phyloP scores from a whole-genome alignment of 2,329 filamentous ascomycete genomes.

The Talaromyces rugulosus region DNA sequence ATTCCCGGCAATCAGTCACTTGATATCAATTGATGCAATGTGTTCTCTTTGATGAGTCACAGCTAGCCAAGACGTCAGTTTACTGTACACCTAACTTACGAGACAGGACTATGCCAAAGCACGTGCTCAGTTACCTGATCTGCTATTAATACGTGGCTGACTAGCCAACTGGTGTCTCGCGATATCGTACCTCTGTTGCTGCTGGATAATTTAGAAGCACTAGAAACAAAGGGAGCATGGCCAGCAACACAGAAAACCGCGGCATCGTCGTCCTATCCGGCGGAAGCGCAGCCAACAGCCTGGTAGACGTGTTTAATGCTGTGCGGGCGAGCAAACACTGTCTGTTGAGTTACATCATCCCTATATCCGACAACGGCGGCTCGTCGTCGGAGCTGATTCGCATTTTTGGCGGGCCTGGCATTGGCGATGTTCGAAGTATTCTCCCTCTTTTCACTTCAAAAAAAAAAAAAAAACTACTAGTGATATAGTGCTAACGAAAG shows the following conservation, averaged over 20 bases:
- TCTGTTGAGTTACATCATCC: constrained; percentile 78
- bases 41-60: background rate
- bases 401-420: constrained; percentile 87
- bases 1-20: background rate
- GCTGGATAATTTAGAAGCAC: no score
- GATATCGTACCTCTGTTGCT: no score
- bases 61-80: no score
- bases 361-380: constrained; percentile 93
- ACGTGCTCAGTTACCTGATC: no score
- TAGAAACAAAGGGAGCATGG: background rate
- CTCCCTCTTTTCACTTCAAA: constrained; percentile 10
- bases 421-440: constrained; percentile 72
- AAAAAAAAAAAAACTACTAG: background rate
- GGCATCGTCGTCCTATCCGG: constrained; percentile 86
- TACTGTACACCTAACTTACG: no score
- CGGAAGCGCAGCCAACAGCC: constrained; percentile 87
- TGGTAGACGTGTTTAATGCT: constrained; percentile 81
- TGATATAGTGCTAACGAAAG: background rate
- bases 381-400: constrained; percentile 90
- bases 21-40: background rate
- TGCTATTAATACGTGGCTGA: no score
- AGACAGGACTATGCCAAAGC: no score
- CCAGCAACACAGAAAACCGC: constrained; percentile 13
- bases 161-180: no score
- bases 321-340: constrained; percentile 63